Base-by-base conservation (phyloP, 164 flowering plant genomes). In the Vitis rotundifolia region DNA sequence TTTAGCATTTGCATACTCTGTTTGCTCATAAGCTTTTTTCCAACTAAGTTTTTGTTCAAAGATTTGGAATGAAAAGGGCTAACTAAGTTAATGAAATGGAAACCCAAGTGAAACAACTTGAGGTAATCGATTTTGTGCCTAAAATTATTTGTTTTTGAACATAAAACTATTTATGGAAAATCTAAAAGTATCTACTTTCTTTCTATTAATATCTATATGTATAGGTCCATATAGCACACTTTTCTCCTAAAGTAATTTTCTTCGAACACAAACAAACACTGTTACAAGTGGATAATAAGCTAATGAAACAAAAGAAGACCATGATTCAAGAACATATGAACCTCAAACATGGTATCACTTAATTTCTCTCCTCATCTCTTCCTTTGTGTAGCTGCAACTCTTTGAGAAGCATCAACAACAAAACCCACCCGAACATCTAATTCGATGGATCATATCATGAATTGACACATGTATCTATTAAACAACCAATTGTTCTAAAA, bases 41-140 rank as follows among this genome's bases (percentile, higher is more conserved):
- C 12, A 76, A 64, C 31, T 66, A 73, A 49, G 70, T 37, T 29
- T 76, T 73, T 53, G 79, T 76, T 2, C 76, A 60, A 55, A 76
- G 31, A 63, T 68, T 66, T 49, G 68, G 76, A 56, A 4, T 59
- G 66, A 68, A 65, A 51, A 76, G 61, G 63, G 61, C 64, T 60
- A 53, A 68, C 13, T 55, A 76, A 10, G 57, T 72, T 11, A 22
- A 28, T 14, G 70, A 72, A 0, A 15, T 76, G 73, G 73, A 76
- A 64, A 76, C 31, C 2, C 64, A 61, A 28, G 61, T 29, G 53
- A 64, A 69, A 49, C 16, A 29, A 9, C 64, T 63, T 14, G 66
- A 76, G 79, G 79, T 76, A 58, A 68, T 22, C 26, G 26, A 22
- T 22, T 22, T 22, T 22, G 26, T 22, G 26, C 26, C 26, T 22